A percentile compares a stretch with the other conserved stretches of the same genome.
Conservation (phyloP, 345 rosid genomes). For the Ceriops tagal region DNA sequence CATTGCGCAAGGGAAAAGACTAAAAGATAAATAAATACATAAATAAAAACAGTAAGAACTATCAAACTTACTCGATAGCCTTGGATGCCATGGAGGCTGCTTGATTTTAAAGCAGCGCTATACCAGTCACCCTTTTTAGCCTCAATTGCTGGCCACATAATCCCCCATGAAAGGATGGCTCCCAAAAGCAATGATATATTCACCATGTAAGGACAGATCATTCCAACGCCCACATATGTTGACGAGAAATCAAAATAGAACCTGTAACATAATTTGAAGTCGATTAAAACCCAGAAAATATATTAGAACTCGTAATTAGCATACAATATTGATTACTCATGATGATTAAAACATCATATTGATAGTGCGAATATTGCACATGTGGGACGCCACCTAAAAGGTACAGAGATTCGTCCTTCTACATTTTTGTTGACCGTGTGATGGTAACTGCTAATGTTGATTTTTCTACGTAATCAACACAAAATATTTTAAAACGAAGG, state of each 20-base stretch:
- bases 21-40: background rate
- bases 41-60: background rate
- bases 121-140: constrained; percentile 73
- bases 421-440: too few relatives aligned
- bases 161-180: constrained; percentile 75
- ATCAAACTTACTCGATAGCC: constrained; percentile 46
- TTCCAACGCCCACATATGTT: constrained; percentile 88
- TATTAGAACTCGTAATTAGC: too few relatives aligned
- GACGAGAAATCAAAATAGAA: constrained; percentile 89
- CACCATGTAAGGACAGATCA: constrained; percentile 89
- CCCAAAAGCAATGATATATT: constrained; percentile 76
- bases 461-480: too few relatives aligned
- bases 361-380: too few relatives aligned
- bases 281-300: too few relatives aligned
- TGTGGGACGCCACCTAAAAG: too few relatives aligned
- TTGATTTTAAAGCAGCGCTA: constrained; percentile 31
- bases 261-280: constrained; percentile 27
- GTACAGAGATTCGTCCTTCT: too few relatives aligned
- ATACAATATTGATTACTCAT: too few relatives aligned
- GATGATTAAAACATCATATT: too few relatives aligned
- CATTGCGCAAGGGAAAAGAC: too few relatives aligned
- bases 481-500: too few relatives aligned
- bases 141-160: constrained; percentile 80
- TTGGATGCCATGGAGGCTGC: constrained; percentile 75
- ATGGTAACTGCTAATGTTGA: too few relatives aligned